phyloP scores from a whole-genome alignment of 2,329 filamentous ascomycete species.

The Achaetomium macrosporum region DNA sequence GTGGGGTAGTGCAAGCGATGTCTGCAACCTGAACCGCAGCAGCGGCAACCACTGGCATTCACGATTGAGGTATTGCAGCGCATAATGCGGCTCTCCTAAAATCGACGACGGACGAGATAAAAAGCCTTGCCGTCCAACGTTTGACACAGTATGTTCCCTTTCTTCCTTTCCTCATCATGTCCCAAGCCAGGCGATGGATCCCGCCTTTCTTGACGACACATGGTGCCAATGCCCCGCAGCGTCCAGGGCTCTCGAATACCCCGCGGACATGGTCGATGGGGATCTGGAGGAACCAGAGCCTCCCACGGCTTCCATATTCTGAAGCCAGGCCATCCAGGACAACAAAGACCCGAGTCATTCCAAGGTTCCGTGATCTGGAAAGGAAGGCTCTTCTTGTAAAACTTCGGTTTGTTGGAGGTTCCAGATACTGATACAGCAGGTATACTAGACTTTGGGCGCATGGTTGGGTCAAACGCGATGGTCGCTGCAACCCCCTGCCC shows the following conservation, averaged over 20 bases:
- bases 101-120: background rate
- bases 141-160: background rate
- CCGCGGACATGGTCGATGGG: background rate
- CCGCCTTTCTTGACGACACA: background rate
- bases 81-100: conserved; percentile 2
- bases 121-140: background rate
- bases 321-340: too few relatives aligned
- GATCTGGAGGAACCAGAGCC: background rate
- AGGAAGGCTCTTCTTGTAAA: too few relatives aligned
- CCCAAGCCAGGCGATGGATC: background rate
- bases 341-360: too few relatives aligned
- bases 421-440: too few relatives aligned
- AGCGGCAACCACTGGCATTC: background rate
- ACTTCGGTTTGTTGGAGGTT: too few relatives aligned
- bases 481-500: too few relatives aligned
- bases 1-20: too few relatives aligned
- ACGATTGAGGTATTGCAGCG: background rate
- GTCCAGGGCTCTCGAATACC: background rate
- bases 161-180: background rate
- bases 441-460: too few relatives aligned
- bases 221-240: background rate
- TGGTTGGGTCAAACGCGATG: too few relatives aligned
- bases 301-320: too few relatives aligned
- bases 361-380: too few relatives aligned
- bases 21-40: too few relatives aligned